A percentile compares a stretch with the other conserved stretches of the same genome.
Evolutionary conservation across 225 moss, liverwort and hornwort species (phyloP).

Genomic region (Antitrichia curtipendula): DNA sequence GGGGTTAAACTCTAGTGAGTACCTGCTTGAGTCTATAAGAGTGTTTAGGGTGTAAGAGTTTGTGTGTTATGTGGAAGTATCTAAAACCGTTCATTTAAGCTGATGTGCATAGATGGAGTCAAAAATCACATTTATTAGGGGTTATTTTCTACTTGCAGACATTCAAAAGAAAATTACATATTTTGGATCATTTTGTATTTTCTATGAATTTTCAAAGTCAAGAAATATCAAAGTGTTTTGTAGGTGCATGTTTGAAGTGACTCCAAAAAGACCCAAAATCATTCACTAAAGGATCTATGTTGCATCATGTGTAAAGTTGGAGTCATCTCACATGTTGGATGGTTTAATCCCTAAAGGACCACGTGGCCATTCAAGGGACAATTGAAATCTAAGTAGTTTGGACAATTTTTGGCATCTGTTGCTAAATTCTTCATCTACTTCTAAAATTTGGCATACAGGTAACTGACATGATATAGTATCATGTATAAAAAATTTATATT

Average conservation of each 20-base stretch:
- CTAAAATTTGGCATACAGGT: no score
- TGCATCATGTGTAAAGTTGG: not conserved
- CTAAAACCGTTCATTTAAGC: not conserved
- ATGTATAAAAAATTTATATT: no score
- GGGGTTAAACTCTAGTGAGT: not conserved
- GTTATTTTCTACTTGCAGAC: not conserved
- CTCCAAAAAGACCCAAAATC: not conserved
- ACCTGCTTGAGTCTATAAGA: not conserved
- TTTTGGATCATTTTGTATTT: not conserved
- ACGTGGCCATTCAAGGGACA: no score
- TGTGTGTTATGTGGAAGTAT: not conserved
- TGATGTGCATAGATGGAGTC: not conserved
- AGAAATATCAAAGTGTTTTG: not conserved
- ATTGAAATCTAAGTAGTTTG: no score
- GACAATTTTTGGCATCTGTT: no score
- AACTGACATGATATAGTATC: no score
- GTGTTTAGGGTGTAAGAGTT: not conserved
- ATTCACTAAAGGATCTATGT: not conserved
- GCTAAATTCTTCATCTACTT: no score
- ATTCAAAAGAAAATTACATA: not conserved
- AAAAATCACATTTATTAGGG: not conserved
- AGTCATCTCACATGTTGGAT: not conserved
- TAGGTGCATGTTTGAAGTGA: not conserved
- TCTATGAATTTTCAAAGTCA: not conserved
- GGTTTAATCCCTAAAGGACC: no score